phyloP scores from a whole-genome alignment of 345 rosid species.

The Syzygium jambos region DNA sequence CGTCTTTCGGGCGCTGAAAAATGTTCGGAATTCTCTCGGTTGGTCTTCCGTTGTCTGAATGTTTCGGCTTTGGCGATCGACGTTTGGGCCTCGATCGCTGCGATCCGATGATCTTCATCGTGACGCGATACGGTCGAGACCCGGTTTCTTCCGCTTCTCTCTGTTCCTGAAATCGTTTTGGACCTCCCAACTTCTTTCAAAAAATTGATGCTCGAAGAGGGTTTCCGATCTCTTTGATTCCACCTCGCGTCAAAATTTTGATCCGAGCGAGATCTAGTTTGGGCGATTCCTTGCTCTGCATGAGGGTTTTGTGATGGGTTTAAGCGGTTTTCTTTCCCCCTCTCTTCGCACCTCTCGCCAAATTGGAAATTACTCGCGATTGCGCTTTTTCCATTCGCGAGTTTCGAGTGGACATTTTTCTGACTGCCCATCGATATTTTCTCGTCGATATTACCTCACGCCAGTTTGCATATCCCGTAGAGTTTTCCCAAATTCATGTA shows the following conservation, averaged over 20 bases:
- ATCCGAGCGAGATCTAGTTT: background rate
- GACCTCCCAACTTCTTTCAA: background rate
- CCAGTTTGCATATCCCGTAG: background rate
- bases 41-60: background rate
- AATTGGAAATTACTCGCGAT: background rate
- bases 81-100: background rate
- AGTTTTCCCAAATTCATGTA: background rate
- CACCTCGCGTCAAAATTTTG: background rate
- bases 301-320: slow-evolving; percentile 1
- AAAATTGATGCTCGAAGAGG: background rate
- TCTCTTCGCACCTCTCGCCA: background rate
- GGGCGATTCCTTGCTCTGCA: background rate
- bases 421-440: background rate
- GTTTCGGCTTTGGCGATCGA: background rate
- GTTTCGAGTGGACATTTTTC: background rate
- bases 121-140: background rate
- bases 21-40: background rate
- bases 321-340: background rate
- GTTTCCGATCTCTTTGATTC: background rate
- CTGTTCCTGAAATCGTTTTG: background rate
- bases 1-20: background rate
- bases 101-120: background rate
- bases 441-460: background rate
- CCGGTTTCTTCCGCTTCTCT: background rate
- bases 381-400: background rate